Evolutionary conservation across 495 filamentous ascomycete species (phyloP).

Genomic region (Hamigera avellanea): DNA sequence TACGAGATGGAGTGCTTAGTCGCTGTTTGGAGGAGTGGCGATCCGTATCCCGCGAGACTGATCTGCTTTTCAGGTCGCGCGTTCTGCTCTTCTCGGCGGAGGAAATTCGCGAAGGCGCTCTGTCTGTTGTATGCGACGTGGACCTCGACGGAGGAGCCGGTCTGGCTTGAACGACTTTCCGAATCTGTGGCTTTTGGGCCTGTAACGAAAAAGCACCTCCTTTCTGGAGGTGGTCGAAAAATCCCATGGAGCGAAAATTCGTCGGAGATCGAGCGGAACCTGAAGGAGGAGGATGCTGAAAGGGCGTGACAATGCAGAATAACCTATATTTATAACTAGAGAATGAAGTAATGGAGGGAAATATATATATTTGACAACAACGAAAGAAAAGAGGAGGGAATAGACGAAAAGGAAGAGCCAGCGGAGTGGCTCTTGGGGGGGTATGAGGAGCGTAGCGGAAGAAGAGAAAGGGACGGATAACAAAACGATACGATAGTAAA

Average conservation of each 20-base stretch:
- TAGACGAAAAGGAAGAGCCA: conserved; percentile 5
- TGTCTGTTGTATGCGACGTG: conserved; percentile 12
- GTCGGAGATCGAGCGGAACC: not conserved
- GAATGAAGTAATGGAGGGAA: not conserved
- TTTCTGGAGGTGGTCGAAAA: conserved; percentile 46
- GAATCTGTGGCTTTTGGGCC: conserved; percentile 36
- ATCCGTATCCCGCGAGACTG: conserved; percentile 22
- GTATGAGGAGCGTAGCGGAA: not conserved
- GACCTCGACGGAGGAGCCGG: conserved; percentile 22
- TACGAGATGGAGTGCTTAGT: conserved; percentile 21
- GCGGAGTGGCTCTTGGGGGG: not conserved
- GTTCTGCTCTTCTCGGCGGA: conserved; percentile 13
- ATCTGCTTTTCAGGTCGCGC: conserved; percentile 18
- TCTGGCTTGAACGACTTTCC: conserved; percentile 34
- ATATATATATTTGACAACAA: conserved; percentile 9
- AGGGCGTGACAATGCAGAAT: not conserved
- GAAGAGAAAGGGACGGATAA: not conserved
- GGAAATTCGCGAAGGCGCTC: conserved; percentile 9
- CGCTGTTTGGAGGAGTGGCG: conserved; percentile 22
- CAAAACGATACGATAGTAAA: not conserved
- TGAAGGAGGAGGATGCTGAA: conserved; percentile 7
- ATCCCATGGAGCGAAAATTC: conserved; percentile 28
- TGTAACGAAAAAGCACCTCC: conserved; percentile 38
- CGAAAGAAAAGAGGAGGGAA: conserved; percentile 2
- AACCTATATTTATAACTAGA: not conserved